Base-by-base conservation (phyloP, 768 basidiomycete species). In the Suillus placidus region DNA sequence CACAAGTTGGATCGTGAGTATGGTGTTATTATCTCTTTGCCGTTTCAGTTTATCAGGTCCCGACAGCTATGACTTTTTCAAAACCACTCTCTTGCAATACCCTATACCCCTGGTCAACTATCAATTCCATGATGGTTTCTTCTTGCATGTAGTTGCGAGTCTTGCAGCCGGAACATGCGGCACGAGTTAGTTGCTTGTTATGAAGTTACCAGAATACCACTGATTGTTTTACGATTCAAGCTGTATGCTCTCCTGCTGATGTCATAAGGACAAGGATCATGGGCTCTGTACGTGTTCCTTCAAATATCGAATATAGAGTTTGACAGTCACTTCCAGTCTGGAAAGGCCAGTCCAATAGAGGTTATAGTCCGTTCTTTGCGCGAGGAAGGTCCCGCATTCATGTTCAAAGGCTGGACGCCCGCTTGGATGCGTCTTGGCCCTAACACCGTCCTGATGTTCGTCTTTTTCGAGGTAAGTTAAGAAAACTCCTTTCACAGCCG, bases 341-440 rank as follows among this genome's bases (percentile, higher is more conserved):
- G 80, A 49, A 80, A 82, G 6, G 75, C 81, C 3, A 80, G 78
- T 20, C 79, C 87, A 4, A 51, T 85, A 26, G 80, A 84, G 62
- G 81, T 93, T 35, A 75, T 93, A 14, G 79, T 76, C 35, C 80
- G 75, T 51, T 91, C 92, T 5, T 77, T 93, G 42, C 84, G 83
- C 47, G 82, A 88, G 70, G 93, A 95, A 80, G 93, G 93, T 0
- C 83, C 87, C 12, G 80, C 82, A 66, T 94, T 94, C 74, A 80
- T 94, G 62, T 92, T 95, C 78, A 94, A 92, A 74, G 93, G 93
- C 40, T 95, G 93, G 93, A 91, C 91, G 20, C 93, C 93, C 3
- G 91, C 93, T 9, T 95, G 93, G 77, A 86, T 91, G 70, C 88
- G 93, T 57, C 78, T 95, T 51, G 92, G 89, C 35, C 93, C 93